Percentiles rank a stretch among this genome's conserved stretches.
Conservation (phyloP, 2,329 filamentous ascomycete genomes). For the Graphilbum fragrans region DNA sequence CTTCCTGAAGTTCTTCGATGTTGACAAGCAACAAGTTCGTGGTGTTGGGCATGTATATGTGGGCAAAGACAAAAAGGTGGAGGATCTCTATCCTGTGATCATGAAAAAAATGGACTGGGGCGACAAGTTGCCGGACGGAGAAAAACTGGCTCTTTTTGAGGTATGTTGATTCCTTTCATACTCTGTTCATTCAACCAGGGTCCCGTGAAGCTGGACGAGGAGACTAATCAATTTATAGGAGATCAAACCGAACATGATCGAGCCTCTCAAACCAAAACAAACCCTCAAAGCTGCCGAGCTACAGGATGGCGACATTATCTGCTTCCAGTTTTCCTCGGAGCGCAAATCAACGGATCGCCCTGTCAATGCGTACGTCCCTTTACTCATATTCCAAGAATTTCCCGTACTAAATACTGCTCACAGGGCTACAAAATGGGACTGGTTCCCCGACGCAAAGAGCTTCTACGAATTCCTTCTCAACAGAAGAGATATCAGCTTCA, state of each 20-base stretch:
- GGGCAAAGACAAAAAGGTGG: conserved; percentile 74
- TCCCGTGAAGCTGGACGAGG: background rate
- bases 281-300: conserved; percentile 85
- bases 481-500: conserved; percentile 67
- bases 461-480: conserved; percentile 93
- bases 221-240: conserved; percentile 37
- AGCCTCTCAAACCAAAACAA: conserved; percentile 81
- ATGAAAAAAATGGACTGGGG: conserved; percentile 78
- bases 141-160: conserved; percentile 65
- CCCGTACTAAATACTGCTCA: no score
- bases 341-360: conserved; percentile 14
- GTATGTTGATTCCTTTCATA: conserved; percentile 21
- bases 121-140: conserved; percentile 52
- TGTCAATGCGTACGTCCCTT: background rate
- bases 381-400: background rate
- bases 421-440: conserved; percentile 30
- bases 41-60: conserved; percentile 82
- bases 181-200: background rate
- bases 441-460: conserved; percentile 59
- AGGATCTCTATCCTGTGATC: conserved; percentile 70
- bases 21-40: conserved; percentile 58
- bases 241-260: conserved; percentile 97
- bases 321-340: conserved; percentile 63
- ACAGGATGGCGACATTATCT: conserved; percentile 93
- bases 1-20: conserved; percentile 87